Percentiles rank a stretch among this genome's conserved stretches.
These are phyloP conservation scores for Sicyos edulis DNA, from an alignment of 306 rosid genomes.

Conservation along the genomic window DNA sequence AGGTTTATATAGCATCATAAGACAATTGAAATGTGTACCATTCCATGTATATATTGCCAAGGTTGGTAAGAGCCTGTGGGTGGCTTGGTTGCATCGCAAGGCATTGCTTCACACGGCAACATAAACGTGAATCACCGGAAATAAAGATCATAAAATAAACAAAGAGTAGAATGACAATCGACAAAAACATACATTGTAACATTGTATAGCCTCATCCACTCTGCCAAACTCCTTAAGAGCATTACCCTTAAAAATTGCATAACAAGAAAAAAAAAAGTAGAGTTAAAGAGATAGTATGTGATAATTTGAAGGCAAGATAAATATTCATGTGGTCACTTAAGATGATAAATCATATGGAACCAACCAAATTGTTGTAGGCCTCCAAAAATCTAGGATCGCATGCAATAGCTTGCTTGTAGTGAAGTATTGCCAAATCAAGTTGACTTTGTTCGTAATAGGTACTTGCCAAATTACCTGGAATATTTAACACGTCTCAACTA, in stretches of 20 bases:
- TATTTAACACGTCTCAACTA: background rate
- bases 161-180: constrained; percentile 13
- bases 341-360: constrained; percentile 26
- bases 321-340: background rate
- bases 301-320: constrained; percentile 8
- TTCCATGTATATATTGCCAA: constrained; percentile 96
- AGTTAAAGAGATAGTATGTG: background rate
- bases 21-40: constrained; percentile 44
- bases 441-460: constrained; percentile 90
- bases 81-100: constrained; percentile 84
- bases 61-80: constrained; percentile 95
- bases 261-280: background rate
- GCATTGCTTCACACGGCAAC: constrained; percentile 68
- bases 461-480: constrained; percentile 85
- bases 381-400: constrained; percentile 92
- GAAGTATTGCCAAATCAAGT: constrained; percentile 84
- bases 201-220: constrained; percentile 93
- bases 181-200: constrained; percentile 63
- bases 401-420: constrained; percentile 88
- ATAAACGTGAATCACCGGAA: constrained; percentile 25
- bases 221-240: constrained; percentile 89
- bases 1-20: background rate
- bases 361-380: constrained; percentile 94
- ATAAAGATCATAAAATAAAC: background rate
- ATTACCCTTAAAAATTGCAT: constrained; percentile 52